Percentiles rank a stretch among this genome's conserved stretches.
Conservation (phyloP, 208 protist genomes). For the Wallacemonas sp. region DNA sequence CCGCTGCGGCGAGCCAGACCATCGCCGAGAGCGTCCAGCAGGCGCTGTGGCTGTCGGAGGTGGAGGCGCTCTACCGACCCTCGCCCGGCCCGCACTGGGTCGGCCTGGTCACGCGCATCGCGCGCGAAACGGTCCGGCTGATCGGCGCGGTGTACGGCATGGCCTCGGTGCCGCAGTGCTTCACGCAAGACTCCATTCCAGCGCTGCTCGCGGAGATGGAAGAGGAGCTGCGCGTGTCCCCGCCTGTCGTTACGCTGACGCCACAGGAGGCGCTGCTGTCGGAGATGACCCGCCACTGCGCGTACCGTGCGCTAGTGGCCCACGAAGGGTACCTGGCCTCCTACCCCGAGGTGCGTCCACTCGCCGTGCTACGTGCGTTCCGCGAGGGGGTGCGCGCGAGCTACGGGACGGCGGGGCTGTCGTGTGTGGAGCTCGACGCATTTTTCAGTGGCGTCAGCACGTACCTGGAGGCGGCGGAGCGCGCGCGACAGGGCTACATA, state of each 20-base stretch:
- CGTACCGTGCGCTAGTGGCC: slow-evolving; percentile 48
- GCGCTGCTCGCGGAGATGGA: slow-evolving; percentile 30
- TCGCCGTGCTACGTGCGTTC: slow-evolving; percentile 36
- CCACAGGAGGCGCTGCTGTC: slow-evolving; percentile 19
- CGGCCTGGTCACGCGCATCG: slow-evolving; percentile 37
- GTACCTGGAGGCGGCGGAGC: slow-evolving; percentile 49
- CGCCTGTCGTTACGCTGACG: slow-evolving; percentile 14
- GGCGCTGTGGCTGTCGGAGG: slow-evolving; percentile 60
- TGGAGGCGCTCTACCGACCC: slow-evolving; percentile 46
- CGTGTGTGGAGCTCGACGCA: slow-evolving; percentile 31
- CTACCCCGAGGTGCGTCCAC: background rate
- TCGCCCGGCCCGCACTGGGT: slow-evolving; percentile 38
- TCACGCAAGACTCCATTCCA: slow-evolving; percentile 29
- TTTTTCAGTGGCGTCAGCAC: slow-evolving; percentile 57
- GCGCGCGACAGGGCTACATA: slow-evolving; percentile 49
- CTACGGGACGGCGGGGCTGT: slow-evolving; percentile 37
- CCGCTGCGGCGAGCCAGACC: slow-evolving; percentile 41
- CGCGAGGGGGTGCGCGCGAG: slow-evolving; percentile 34
- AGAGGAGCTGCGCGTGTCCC: slow-evolving; percentile 28
- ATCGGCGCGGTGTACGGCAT: slow-evolving; percentile 70
- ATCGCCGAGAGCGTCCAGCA: slow-evolving; percentile 63
- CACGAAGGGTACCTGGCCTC: slow-evolving; percentile 38
- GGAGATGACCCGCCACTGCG: slow-evolving; percentile 52
- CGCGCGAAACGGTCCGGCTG: slow-evolving; percentile 58
- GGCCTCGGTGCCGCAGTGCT: slow-evolving; percentile 24